These are phyloP conservation scores for Camelina neglecta DNA, from an alignment of 345 rosid species.

Conservation along the genomic window DNA sequence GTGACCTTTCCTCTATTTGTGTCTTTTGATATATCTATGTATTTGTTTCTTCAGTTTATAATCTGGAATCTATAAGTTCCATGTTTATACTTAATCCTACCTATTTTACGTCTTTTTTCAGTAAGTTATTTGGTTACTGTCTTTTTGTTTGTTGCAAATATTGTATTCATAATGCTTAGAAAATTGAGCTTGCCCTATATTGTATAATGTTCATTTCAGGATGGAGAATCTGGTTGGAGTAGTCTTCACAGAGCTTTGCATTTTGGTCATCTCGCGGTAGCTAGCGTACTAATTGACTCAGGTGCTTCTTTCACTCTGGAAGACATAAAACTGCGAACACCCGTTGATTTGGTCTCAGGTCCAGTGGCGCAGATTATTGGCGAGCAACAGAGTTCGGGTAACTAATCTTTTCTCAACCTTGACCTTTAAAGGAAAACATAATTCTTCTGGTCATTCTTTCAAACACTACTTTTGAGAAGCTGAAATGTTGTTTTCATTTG, in stretches of 20 bases:
- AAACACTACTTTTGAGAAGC: slow-evolving; percentile 18
- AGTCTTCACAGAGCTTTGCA: slow-evolving; percentile 96
- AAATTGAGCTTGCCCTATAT: slow-evolving; percentile 2
- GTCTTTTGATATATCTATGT: background rate
- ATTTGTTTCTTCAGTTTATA: background rate
- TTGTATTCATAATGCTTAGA: background rate
- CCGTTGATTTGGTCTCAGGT: slow-evolving; percentile 89
- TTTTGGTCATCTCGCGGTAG: slow-evolving; percentile 98
- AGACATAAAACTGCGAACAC: slow-evolving; percentile 78
- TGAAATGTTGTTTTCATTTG: background rate
- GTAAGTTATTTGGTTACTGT: background rate
- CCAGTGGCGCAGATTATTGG: slow-evolving; percentile 77
- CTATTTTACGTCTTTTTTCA: slow-evolving; percentile 1
- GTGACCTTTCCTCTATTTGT: slow-evolving; percentile 43
- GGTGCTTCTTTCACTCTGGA: slow-evolving; percentile 76
- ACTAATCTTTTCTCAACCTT: slow-evolving; percentile 28
- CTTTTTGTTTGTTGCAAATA: background rate
- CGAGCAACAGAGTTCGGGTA: slow-evolving; percentile 60
- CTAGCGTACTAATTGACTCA: slow-evolving; percentile 76
- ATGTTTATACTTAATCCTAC: background rate
- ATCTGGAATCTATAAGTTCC: no score
- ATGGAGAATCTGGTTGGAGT: slow-evolving; percentile 99
- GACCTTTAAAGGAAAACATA: slow-evolving; percentile 20
- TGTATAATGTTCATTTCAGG: slow-evolving; percentile 52
- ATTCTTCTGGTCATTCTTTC: slow-evolving; percentile 17